Base-by-base conservation (phyloP, 1,139 yeast genomes). In the Candida dubliniensis region DNA sequence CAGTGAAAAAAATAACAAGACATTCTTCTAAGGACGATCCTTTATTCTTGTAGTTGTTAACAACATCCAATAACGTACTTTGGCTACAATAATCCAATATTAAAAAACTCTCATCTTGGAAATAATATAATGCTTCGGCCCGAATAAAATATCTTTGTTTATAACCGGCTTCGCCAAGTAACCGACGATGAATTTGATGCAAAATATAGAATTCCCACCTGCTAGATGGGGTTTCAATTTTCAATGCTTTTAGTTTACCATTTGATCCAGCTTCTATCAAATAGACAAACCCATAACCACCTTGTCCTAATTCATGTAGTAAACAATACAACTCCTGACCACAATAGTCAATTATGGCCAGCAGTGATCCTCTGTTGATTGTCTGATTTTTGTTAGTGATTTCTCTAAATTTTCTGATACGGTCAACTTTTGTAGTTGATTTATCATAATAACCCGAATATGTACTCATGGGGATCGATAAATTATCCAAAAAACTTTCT, bases 201-300 rank as follows among this genome's bases (percentile, higher is more conserved):
- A 87, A 66, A 25, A 89, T 81, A 57, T 87, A 89, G 55, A 78
- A 87, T 60, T 90, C 97, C 96, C 96, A 90, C 9, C 80, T 72
- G 34, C 81, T 78, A 0, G 89, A 67, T 0, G 93, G 90, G 18
- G 76, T 70, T 56, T 87, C 91, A 10, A 86, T 78, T 57, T 90
- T 90, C 46, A 90, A 65, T 0, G 96, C 96, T 43, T 74, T 75
- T 31, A 79, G 58, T 4, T 66, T 58, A 0, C 89, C 90, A 32
- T 37, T 44, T 13, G 71, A 63, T 44, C 79, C 81, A 9, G 82
- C 74, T 60, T 87, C 95, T 0, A 87, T 84, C 24, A 89, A 67
- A 58, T 82, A 89, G 0, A 89, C 96, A 1, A 81, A 74, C 0
- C 95, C 96, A 64, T 74, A 84, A 0, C 95, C 95, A 8, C 96